These are phyloP conservation scores for Paramecium bursaria DNA, from an alignment of 73 alveolate genomes.

Conservation along the genomic window DNA sequence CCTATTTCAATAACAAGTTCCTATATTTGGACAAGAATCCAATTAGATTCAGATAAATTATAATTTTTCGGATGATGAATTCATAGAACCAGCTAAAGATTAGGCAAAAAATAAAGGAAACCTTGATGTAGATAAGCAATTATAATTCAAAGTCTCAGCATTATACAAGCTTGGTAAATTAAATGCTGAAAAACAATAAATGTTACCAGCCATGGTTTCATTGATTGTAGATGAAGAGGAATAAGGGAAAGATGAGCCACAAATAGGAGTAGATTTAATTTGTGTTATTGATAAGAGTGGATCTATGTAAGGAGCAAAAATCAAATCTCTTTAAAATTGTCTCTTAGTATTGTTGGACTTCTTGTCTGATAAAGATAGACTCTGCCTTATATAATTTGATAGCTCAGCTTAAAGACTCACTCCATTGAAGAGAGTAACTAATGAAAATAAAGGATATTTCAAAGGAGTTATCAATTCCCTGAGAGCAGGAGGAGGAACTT, in stretches of 20 bases:
- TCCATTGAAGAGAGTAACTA: slow-evolving; percentile 18
- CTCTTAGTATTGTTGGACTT: slow-evolving; percentile 37
- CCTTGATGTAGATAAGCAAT: neutral
- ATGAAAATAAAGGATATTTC: slow-evolving; percentile 28
- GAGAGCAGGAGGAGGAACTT: slow-evolving; percentile 56
- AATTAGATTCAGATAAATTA: neutral
- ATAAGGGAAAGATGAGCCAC: neutral
- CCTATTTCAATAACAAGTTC: neutral
- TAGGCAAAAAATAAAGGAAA: neutral
- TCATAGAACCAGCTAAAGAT: neutral
- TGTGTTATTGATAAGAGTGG: slow-evolving; percentile 72
- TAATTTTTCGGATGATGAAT: slow-evolving; percentile 17
- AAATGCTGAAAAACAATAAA: neutral
- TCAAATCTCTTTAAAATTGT: slow-evolving; percentile 23
- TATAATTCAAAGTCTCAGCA: slow-evolving; percentile 3
- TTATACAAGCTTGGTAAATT: slow-evolving; percentile 23
- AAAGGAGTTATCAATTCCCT: slow-evolving; percentile 23
- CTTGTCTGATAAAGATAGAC: slow-evolving; percentile 65
- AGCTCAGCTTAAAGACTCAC: slow-evolving; percentile 43
- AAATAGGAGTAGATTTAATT: slow-evolving; percentile 50
- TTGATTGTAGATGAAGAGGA: neutral
- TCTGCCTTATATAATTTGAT: slow-evolving; percentile 42
- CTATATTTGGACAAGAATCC: neutral
- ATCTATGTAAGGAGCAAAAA: slow-evolving; percentile 61
- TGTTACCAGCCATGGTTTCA: slow-evolving; percentile 38